Evolutionary conservation across 1,284 basidiomycete species (phyloP).

Genomic region (Apiotrichum brassicae): DNA sequence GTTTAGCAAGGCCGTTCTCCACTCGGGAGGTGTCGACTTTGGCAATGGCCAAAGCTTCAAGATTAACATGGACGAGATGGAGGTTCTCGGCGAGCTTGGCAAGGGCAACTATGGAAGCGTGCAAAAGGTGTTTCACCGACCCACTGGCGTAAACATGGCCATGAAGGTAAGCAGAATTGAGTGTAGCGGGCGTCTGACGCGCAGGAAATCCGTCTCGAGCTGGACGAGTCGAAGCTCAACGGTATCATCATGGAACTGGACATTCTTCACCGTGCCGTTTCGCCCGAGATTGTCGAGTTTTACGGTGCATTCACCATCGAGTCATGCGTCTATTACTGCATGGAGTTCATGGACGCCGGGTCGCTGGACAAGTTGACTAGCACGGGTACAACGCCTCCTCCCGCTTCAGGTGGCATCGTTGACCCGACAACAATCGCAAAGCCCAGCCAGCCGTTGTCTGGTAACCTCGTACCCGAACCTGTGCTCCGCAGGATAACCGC

Average conservation of each 20-base stretch:
- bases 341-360: slow-evolving; percentile 99
- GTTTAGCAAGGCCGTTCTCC: slow-evolving; percentile 91
- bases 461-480: slow-evolving; percentile 60
- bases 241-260: slow-evolving; percentile 99
- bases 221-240: slow-evolving; percentile 88
- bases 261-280: slow-evolving; percentile 86
- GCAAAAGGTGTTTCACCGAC: slow-evolving; percentile 87
- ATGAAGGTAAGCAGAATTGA: slow-evolving; percentile 70
- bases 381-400: slow-evolving; percentile 30
- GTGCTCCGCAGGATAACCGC: slow-evolving; percentile 79
- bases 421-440: no score
- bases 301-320: slow-evolving; percentile 99
- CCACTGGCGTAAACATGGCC: slow-evolving; percentile 93
- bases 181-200: slow-evolving; percentile 3
- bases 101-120: slow-evolving; percentile 97
- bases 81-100: slow-evolving; percentile 77
- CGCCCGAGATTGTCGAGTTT: slow-evolving; percentile 92
- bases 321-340: slow-evolving; percentile 97
- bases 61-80: slow-evolving; percentile 93
- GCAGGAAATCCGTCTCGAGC: slow-evolving; percentile 95
- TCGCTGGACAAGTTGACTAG: slow-evolving; percentile 79
- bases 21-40: slow-evolving; percentile 91
- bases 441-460: slow-evolving; percentile 14
- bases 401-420: background rate
- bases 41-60: slow-evolving; percentile 84